These are phyloP conservation scores for Trichophyton mentagrophytes DNA, from an alignment of 2,329 filamentous ascomycete species.

Conservation along the genomic window DNA sequence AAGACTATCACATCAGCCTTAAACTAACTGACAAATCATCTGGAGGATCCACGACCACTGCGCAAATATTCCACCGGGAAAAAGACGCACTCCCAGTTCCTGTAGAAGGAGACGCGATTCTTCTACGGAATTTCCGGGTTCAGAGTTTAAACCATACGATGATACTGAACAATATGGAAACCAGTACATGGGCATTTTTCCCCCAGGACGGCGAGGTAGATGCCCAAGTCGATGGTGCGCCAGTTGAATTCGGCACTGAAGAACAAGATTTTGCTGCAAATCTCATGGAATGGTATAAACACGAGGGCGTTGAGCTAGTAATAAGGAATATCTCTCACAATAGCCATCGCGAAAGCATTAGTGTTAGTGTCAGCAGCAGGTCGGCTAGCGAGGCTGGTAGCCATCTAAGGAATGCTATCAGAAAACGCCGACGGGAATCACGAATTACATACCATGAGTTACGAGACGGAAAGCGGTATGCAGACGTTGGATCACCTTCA, in stretches of 20 bases:
- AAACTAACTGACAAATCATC: conserved; percentile 35
- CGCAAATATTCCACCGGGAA: conserved; percentile 32
- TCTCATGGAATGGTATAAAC: conserved; percentile 31
- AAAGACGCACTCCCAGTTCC: conserved; percentile 28
- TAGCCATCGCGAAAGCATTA: conserved; percentile 14
- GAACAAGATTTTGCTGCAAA: conserved; percentile 26
- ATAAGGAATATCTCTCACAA: conserved; percentile 17
- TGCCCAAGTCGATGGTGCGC: conserved; percentile 25
- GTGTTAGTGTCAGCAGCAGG: conserved; percentile 21
- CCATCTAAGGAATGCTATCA: conserved; percentile 8
- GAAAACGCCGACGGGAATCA: conserved; percentile 15
- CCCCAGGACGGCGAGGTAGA: conserved; percentile 15
- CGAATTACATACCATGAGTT: conserved; percentile 32
- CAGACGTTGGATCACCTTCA: conserved; percentile 28
- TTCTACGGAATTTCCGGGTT: conserved; percentile 37
- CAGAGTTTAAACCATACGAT: conserved; percentile 29
- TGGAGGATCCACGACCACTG: conserved; percentile 26
- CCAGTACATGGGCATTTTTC: conserved; percentile 38
- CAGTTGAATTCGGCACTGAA: conserved; percentile 28
- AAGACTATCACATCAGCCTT: conserved; percentile 31
- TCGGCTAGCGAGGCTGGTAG: conserved; percentile 18
- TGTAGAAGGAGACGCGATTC: conserved; percentile 29
- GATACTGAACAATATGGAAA: conserved; percentile 30
- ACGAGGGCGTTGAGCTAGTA: conserved; percentile 24
- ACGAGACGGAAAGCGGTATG: conserved; percentile 30